A percentile compares a stretch with the other conserved stretches of the same genome.
phyloP scores from a whole-genome alignment of 495 filamentous ascomycete genomes.

The Aspergillus incahuasiensis region DNA sequence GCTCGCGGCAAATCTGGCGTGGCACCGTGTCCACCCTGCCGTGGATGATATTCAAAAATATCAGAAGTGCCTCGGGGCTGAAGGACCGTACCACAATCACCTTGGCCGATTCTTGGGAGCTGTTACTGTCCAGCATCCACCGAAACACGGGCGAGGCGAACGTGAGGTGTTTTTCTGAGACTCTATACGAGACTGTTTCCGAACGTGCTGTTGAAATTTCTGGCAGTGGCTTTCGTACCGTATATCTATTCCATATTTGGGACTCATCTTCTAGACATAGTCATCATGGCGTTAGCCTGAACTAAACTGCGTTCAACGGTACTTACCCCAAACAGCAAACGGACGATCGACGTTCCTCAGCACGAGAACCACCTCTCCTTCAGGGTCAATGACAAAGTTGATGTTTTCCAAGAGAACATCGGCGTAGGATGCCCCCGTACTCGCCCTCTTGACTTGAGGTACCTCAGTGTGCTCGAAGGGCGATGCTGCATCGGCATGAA shows the following conservation, averaged over 20 bases:
- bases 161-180: conserved; percentile 46
- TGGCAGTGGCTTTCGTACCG: too few relatives aligned
- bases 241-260: too few relatives aligned
- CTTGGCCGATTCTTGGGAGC: conserved; percentile 17
- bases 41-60: conserved; percentile 51
- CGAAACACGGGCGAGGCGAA: conserved; percentile 47
- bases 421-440: too few relatives aligned
- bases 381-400: not conserved
- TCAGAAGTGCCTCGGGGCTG: conserved; percentile 40
- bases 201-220: too few relatives aligned
- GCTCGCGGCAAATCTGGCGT: conserved; percentile 32
- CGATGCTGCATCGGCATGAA: too few relatives aligned
- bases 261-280: too few relatives aligned
- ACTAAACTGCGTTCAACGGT: conserved; percentile 15
- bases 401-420: too few relatives aligned
- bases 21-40: conserved; percentile 40
- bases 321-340: conserved; percentile 8
- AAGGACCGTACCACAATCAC: conserved; percentile 31
- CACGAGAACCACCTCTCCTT: conserved; percentile 8
- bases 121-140: conserved; percentile 12
- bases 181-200: too few relatives aligned
- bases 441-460: too few relatives aligned
- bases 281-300: too few relatives aligned
- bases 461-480: too few relatives aligned
- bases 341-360: conserved; percentile 1